phyloP scores from a whole-genome alignment of 1,284 basidiomycete species.

The Amylostereum areolatum region DNA sequence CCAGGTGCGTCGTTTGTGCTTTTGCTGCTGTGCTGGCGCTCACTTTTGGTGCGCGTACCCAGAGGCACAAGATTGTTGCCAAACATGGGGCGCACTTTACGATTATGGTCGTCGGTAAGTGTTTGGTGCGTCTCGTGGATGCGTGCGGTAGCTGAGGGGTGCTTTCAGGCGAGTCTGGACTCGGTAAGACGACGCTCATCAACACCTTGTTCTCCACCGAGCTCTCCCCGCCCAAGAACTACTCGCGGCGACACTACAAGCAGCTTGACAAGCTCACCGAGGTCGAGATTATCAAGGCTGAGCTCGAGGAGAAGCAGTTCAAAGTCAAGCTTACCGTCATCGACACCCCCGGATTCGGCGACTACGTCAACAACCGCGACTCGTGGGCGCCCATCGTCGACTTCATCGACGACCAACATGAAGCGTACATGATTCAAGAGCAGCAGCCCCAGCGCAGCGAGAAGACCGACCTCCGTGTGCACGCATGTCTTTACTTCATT shows the following conservation, averaged over 20 bases:
- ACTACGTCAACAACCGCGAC: constrained; percentile 92
- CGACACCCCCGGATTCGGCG: constrained; percentile 35
- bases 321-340: constrained; percentile 99
- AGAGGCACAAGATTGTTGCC: constrained; percentile 96
- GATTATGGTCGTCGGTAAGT: constrained; percentile 97
- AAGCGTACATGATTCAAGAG: constrained; percentile 99
- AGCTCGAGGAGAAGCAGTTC: constrained; percentile 98
- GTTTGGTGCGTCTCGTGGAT: not conserved
- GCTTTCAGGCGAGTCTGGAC: constrained; percentile 86
- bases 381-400: constrained; percentile 98
- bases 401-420: constrained; percentile 99
- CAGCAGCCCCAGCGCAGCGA: constrained; percentile 92
- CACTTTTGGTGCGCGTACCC: not conserved
- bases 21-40: not conserved
- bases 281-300: constrained; percentile 93
- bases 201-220: constrained; percentile 99
- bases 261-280: constrained; percentile 99
- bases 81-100: constrained; percentile 98
- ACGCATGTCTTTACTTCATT: constrained; percentile 98
- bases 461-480: constrained; percentile 93
- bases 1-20: constrained; percentile 1
- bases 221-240: constrained; percentile 89
- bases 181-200: constrained; percentile 94
- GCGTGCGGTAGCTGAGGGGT: not conserved
- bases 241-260: constrained; percentile 87